These are phyloP conservation scores for Dendrobium catenatum DNA, from an alignment of 106 monocot genomes.

Conservation along the genomic window DNA sequence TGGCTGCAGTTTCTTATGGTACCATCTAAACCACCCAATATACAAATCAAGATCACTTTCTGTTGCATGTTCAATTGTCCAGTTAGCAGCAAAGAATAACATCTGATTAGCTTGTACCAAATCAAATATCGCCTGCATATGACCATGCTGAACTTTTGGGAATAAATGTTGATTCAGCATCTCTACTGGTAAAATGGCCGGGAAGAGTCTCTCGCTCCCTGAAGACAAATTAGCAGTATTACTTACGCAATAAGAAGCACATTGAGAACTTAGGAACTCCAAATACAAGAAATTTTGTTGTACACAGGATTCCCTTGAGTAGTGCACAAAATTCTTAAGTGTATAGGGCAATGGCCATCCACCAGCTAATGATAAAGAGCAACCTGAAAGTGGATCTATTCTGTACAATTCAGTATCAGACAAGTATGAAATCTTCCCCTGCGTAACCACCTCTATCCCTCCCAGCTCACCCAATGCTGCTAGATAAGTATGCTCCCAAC, in stretches of 20 bases:
- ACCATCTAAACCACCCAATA: slow-evolving; percentile 52
- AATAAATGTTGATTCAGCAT: slow-evolving; percentile 27
- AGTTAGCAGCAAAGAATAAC: slow-evolving; percentile 78
- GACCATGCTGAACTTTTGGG: slow-evolving; percentile 13
- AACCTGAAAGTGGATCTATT: slow-evolving; percentile 16
- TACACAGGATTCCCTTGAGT: slow-evolving; percentile 62
- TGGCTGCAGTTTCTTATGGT: slow-evolving; percentile 27
- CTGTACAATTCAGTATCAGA: slow-evolving; percentile 21
- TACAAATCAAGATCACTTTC: slow-evolving; percentile 56
- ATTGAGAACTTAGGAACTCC: slow-evolving; percentile 55
- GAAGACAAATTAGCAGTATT: background rate
- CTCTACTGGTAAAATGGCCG: slow-evolving; percentile 31
- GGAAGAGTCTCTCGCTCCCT: slow-evolving; percentile 12
- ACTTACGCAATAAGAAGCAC: slow-evolving; percentile 40
- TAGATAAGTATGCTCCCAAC: slow-evolving; percentile 88
- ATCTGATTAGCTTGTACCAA: slow-evolving; percentile 32
- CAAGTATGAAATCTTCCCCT: slow-evolving; percentile 43
- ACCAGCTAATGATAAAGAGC: slow-evolving; percentile 51
- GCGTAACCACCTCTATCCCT: slow-evolving; percentile 35
- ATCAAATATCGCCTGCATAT: slow-evolving; percentile 20
- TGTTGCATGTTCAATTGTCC: slow-evolving; percentile 78
- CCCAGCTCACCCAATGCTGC: slow-evolving; percentile 73
- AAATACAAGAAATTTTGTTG: slow-evolving; percentile 62
- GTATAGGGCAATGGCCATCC: slow-evolving; percentile 65
- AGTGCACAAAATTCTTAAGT: slow-evolving; percentile 40